These are phyloP conservation scores for Amoebophrya sp. DNA, from an alignment of 169 alveolate genomes.

Conservation along the genomic window DNA sequence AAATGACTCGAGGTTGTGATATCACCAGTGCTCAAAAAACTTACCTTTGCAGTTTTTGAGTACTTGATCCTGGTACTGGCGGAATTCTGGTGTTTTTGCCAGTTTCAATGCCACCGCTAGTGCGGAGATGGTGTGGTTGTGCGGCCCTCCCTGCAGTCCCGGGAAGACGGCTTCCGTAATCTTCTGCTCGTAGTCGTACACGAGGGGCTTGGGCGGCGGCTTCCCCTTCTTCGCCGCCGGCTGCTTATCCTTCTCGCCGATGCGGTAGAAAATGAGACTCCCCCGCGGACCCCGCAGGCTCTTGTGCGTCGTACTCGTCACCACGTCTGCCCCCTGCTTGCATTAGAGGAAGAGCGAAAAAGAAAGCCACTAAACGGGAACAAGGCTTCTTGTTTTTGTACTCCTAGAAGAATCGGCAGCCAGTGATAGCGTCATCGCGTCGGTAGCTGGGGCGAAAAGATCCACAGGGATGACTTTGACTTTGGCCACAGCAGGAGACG, in stretches of 20 bases:
- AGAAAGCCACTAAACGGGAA: no score
- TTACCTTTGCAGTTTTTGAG: conserved; percentile 19
- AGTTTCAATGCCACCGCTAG: conserved; percentile 42
- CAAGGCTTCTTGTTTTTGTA: no score
- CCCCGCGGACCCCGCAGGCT: conserved; percentile 21
- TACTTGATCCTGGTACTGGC: conserved; percentile 22
- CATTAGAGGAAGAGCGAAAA: no score
- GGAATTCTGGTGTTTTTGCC: conserved; percentile 20
- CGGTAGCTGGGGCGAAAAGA: no score
- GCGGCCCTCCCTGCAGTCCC: conserved; percentile 90
- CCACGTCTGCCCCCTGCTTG: conserved; percentile 58
- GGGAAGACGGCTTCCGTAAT: conserved; percentile 90
- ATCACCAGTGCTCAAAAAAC: no score
- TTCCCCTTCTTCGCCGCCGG: conserved; percentile 7
- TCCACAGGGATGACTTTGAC: no score
- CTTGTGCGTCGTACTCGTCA: conserved; percentile 89
- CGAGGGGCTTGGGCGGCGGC: conserved; percentile 41
- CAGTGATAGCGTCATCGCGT: no score
- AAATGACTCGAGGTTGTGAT: no score
- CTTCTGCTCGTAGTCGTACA: conserved; percentile 57
- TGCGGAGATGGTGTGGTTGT: conserved; percentile 64
- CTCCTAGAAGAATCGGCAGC: no score
- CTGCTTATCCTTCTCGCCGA: not conserved
- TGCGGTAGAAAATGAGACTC: conserved; percentile 4
- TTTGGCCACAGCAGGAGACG: no score